Conservation (phyloP, 345 rosid genomes). For the Hevea brasiliensis region DNA sequence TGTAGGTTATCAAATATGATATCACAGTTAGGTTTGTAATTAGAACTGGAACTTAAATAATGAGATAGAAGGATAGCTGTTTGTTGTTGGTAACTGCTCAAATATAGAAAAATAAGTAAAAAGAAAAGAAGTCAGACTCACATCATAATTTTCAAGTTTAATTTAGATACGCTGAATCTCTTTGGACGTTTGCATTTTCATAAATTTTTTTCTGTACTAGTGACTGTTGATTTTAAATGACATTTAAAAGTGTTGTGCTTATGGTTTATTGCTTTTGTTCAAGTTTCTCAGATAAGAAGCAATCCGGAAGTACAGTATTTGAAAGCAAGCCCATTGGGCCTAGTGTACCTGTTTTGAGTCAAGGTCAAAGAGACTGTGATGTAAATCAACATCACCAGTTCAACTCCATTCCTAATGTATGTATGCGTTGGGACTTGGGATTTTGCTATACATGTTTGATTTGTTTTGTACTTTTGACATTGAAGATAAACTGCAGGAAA, state of each 20-base stretch:
- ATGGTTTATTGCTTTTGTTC: constrained; percentile 58
- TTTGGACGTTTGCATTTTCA: background rate
- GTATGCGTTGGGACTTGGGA: constrained; percentile 29
- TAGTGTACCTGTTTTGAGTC: constrained; percentile 39
- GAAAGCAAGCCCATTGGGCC: constrained; percentile 52
- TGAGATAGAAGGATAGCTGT: background rate
- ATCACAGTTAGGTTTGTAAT: background rate
- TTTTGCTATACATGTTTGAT: constrained; percentile 22
- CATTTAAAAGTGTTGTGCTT: constrained; percentile 34
- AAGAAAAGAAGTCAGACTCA: background rate
- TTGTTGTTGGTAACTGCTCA: background rate
- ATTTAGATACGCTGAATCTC: background rate
- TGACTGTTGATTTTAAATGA: background rate
- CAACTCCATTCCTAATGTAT: constrained; percentile 49
- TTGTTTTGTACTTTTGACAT: constrained; percentile 23
- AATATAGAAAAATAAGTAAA: background rate
- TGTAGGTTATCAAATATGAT: background rate
- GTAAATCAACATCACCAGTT: constrained; percentile 42
- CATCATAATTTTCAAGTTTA: background rate
- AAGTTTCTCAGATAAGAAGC: constrained; percentile 78
- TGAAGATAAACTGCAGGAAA: constrained; percentile 56
- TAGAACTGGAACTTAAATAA: background rate
- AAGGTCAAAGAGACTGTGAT: constrained; percentile 43
- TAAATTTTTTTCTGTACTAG: background rate
- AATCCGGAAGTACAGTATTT: constrained; percentile 42